phyloP scores from a whole-genome alignment of 2,329 filamentous ascomycete genomes.

The Magnaporthales sp. region DNA sequence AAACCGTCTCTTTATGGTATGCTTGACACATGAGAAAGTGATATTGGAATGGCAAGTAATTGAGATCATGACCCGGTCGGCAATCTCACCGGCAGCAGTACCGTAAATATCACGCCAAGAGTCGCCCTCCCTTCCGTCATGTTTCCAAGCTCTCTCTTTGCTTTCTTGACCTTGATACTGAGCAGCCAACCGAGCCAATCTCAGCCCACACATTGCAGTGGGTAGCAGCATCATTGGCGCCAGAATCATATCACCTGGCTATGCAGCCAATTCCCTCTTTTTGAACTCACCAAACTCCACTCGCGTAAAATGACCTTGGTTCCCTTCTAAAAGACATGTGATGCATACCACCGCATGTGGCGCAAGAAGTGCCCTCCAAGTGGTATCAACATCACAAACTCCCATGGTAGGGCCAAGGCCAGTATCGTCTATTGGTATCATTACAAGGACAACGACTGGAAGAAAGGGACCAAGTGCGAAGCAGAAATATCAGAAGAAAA shows the following conservation, averaged over 20 bases:
- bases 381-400: not conserved
- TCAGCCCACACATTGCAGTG: not conserved
- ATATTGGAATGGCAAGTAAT: not conserved
- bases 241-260: not conserved
- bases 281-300: not conserved
- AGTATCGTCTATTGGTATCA: conserved; percentile 6
- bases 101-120: not conserved
- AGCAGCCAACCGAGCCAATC: not conserved
- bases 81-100: not conserved
- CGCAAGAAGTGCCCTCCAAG: not conserved
- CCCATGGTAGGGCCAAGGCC: not conserved
- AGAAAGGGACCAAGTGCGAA: not conserved
- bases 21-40: not conserved
- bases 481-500: not conserved
- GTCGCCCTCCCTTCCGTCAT: not conserved
- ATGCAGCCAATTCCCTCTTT: not conserved
- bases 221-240: not conserved
- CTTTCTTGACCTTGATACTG: not conserved
- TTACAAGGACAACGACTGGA: conserved; percentile 3
- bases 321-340: not conserved
- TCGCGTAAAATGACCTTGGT: not conserved
- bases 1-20: not conserved
- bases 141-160: not conserved
- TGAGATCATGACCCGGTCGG: not conserved
- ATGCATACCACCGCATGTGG: not conserved